phyloP scores from a whole-genome alignment of 192 early-diverging fungal species.

The Coemansia sp. region DNA sequence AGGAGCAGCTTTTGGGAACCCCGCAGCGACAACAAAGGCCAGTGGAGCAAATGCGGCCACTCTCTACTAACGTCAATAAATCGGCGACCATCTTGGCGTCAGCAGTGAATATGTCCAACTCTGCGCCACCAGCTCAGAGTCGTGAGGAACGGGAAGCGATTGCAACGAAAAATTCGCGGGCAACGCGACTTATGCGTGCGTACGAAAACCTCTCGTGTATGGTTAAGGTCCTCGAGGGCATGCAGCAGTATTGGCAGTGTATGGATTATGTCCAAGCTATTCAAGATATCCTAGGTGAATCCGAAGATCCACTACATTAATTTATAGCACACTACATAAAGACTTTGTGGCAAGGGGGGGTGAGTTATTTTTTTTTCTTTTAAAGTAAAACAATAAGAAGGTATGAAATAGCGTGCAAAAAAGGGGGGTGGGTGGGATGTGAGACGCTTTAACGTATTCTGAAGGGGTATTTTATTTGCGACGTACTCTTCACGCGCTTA shows the following conservation, averaged over 20 bases:
- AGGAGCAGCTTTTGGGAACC: conserved; percentile 11
- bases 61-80: conserved; percentile 50
- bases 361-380: too few species aligned
- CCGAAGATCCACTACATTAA: conserved; percentile 47
- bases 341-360: too few species aligned
- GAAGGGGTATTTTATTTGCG: conserved; percentile 25
- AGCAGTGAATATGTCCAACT: conserved; percentile 33
- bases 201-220: conserved; percentile 58
- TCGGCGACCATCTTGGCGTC: conserved; percentile 49
- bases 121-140: conserved; percentile 19
- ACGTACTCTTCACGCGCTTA: conserved; percentile 38
- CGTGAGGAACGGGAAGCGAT: conserved; percentile 13
- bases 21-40: conserved; percentile 21
- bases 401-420: conserved; percentile 7
- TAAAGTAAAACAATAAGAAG: conserved; percentile 1
- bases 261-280: conserved; percentile 56
- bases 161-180: conserved; percentile 34
- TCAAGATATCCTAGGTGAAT: conserved; percentile 48
- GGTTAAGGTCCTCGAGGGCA: conserved; percentile 56
- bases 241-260: conserved; percentile 60
- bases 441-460: background rate
- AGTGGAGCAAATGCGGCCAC: conserved; percentile 41
- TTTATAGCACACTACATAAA: background rate
- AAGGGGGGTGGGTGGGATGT: background rate
- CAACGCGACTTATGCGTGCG: conserved; percentile 37